Conservation (phyloP, 2,329 filamentous ascomycete species). For the Nigrograna mackinnonii region DNA sequence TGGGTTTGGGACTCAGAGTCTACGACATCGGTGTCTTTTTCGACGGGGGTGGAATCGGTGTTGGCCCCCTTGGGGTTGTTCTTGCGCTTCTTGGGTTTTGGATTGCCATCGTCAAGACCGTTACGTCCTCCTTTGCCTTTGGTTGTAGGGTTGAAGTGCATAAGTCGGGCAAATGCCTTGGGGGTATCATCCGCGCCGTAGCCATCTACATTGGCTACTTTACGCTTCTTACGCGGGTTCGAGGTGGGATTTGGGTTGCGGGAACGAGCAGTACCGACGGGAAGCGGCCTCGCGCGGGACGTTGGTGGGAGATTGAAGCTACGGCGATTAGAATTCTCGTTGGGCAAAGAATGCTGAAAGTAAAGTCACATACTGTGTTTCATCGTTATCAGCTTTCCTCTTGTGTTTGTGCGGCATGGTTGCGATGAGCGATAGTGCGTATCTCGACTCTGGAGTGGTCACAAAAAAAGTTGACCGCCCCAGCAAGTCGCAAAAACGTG, state of each 20-base stretch:
- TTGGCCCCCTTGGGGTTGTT: slow-evolving; percentile 7
- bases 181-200: slow-evolving; percentile 78
- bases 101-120: slow-evolving; percentile 70
- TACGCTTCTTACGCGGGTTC: slow-evolving; percentile 32
- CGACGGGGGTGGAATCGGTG: slow-evolving; percentile 29
- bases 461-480: not conserved
- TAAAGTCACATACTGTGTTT: slow-evolving; percentile 30
- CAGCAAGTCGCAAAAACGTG: not conserved
- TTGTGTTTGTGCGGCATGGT: slow-evolving; percentile 88
- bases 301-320: slow-evolving; percentile 64
- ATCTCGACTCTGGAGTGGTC: not conserved
- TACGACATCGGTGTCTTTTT: slow-evolving; percentile 15
- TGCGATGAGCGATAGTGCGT: not conserved
- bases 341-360: too few species aligned
- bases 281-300: slow-evolving; percentile 62
- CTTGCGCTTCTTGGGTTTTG: slow-evolving; percentile 2
- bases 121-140: slow-evolving; percentile 55
- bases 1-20: slow-evolving; percentile 41
- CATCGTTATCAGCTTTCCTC: slow-evolving; percentile 55
- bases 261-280: slow-evolving; percentile 51
- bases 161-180: slow-evolving; percentile 82
- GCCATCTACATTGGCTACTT: slow-evolving; percentile 48
- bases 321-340: not conserved
- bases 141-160: slow-evolving; percentile 72
- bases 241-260: slow-evolving; percentile 17